Evolutionary conservation across 495 filamentous ascomycete species (phyloP).

Genomic region (Delitschia confertaspora): DNA sequence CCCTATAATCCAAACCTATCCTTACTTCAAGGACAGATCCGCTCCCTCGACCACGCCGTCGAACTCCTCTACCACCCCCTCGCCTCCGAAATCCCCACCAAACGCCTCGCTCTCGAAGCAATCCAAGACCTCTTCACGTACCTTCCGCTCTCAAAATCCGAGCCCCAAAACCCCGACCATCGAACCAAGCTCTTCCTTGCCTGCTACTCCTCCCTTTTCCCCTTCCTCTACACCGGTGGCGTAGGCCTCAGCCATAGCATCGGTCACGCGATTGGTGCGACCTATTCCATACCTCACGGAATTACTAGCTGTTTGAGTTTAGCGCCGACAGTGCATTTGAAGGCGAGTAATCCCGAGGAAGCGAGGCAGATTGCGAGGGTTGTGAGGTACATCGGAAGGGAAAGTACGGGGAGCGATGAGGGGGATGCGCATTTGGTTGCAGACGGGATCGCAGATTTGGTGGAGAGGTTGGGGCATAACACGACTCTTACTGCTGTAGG

Average conservation of each 20-base stretch:
- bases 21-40: slow-evolving; percentile 9
- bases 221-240: slow-evolving; percentile 24
- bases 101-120: slow-evolving; percentile 23
- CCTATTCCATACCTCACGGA: slow-evolving; percentile 29
- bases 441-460: slow-evolving; percentile 22
- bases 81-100: slow-evolving; percentile 28
- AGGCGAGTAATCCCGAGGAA: slow-evolving; percentile 25
- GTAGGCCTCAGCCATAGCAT: slow-evolving; percentile 29
- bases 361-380: slow-evolving; percentile 28
- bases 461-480: slow-evolving; percentile 24
- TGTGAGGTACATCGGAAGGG: slow-evolving; percentile 24
- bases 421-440: slow-evolving; percentile 24
- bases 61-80: slow-evolving; percentile 29
- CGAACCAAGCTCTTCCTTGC: slow-evolving; percentile 23
- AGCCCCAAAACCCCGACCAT: slow-evolving; percentile 20
- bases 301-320: slow-evolving; percentile 29
- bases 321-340: slow-evolving; percentile 27
- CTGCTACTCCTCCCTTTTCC: slow-evolving; percentile 23
- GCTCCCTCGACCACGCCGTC: slow-evolving; percentile 30
- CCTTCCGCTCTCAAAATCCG: slow-evolving; percentile 23
- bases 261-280: slow-evolving; percentile 27
- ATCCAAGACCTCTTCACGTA: slow-evolving; percentile 26
- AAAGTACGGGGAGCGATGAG: slow-evolving; percentile 20
- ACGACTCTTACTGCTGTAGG: slow-evolving; percentile 22
- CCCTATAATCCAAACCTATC: background rate